phyloP scores from a whole-genome alignment of 257 asterid species.

The Fraxinus pennsylvanica region DNA sequence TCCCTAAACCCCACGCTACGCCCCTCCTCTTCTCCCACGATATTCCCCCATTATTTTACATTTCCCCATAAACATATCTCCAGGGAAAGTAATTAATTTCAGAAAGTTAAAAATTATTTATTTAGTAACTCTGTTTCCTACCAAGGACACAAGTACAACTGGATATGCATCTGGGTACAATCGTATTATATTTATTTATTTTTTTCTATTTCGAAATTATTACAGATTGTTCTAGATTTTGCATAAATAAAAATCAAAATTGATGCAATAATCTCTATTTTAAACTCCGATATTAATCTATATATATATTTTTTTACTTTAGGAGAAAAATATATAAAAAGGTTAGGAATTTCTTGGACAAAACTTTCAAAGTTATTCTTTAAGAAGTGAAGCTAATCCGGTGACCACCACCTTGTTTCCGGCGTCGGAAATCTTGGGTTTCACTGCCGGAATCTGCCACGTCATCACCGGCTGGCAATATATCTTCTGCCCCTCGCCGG shows the following conservation, averaged over 20 bases:
- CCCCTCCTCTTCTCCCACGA: constrained; percentile 20
- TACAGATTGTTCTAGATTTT: constrained; percentile 7
- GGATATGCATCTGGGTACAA: too few relatives aligned
- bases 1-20: constrained; percentile 19
- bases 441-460: constrained; percentile 84
- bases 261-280: constrained; percentile 17
- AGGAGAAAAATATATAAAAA: not conserved
- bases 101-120: not conserved
- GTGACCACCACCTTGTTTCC: constrained; percentile 52
- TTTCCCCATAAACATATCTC: constrained; percentile 14
- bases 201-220: constrained; percentile 19
- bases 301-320: constrained; percentile 31
- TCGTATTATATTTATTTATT: not conserved
- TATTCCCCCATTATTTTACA: constrained; percentile 22
- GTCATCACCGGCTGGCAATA: constrained; percentile 30
- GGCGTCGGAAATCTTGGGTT: constrained; percentile 58
- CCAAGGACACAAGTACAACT: too few relatives aligned
- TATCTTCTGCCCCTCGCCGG: constrained; percentile 30
- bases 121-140: constrained; percentile 28
- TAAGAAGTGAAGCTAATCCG: constrained; percentile 85
- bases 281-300: constrained; percentile 22
- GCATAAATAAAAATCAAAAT: not conserved
- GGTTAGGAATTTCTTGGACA: constrained; percentile 30
- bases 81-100: not conserved
- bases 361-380: constrained; percentile 51